Percentiles rank a stretch among this genome's conserved stretches.
These are phyloP conservation scores for Scalesia atractyloides DNA, from an alignment of 129 eudicot species.

Conservation along the genomic window DNA sequence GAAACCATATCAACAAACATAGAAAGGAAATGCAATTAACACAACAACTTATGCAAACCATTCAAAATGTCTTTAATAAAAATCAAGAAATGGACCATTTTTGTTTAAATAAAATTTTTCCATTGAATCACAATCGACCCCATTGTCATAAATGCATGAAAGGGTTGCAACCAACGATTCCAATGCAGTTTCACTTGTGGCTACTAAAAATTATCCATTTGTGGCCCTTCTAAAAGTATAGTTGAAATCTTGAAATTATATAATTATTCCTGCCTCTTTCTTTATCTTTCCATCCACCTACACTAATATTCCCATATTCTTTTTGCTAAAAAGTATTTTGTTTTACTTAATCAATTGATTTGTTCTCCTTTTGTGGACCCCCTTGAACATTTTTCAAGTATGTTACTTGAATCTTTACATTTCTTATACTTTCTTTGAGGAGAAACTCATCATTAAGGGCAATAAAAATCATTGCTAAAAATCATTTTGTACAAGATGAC, in stretches of 20 bases:
- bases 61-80: slow-evolving; percentile 21
- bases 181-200: slow-evolving; percentile 34
- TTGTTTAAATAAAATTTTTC: slow-evolving; percentile 14
- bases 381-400: slow-evolving; percentile 18
- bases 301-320: slow-evolving; percentile 18
- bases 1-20: slow-evolving; percentile 18
- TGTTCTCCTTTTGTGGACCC: slow-evolving; percentile 28
- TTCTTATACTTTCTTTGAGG: slow-evolving; percentile 18
- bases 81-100: slow-evolving; percentile 36
- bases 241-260: slow-evolving; percentile 24
- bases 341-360: slow-evolving; percentile 1
- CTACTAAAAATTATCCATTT: slow-evolving; percentile 38
- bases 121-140: slow-evolving; percentile 38
- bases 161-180: slow-evolving; percentile 28
- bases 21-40: too few relatives aligned
- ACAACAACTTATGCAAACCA: too few relatives aligned
- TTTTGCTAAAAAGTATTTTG: slow-evolving; percentile 25
- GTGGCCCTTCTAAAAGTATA: slow-evolving; percentile 26
- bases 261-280: slow-evolving; percentile 19
- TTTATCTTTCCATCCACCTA: slow-evolving; percentile 39
- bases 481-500: slow-evolving; percentile 33
- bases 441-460: slow-evolving; percentile 26
- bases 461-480: slow-evolving; percentile 35
- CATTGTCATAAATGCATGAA: slow-evolving; percentile 48
- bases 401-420: slow-evolving; percentile 16